Evolutionary conservation across 352 stramenopile species (phyloP).

Genomic region (Pythium utonaiense): DNA sequence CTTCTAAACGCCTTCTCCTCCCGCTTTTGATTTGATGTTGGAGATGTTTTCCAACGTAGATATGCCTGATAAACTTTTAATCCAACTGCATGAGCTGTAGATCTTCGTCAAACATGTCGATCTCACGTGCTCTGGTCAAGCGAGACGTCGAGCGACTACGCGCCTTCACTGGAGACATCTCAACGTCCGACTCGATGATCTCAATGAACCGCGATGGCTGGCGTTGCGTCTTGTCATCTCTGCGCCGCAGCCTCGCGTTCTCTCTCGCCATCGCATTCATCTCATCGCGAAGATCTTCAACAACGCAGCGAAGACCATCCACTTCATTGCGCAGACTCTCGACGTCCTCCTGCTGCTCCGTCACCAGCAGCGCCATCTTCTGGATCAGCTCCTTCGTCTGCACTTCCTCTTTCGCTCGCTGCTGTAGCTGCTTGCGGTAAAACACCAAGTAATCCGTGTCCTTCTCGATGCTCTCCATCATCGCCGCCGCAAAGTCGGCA

Average conservation of each 20-base stretch:
- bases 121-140: not conserved
- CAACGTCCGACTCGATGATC: not conserved
- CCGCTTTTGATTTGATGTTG: not conserved
- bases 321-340: conserved; percentile 12
- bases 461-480: conserved; percentile 9
- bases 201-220: not conserved
- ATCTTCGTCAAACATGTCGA: conserved; percentile 23
- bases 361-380: conserved; percentile 18
- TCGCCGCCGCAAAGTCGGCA: conserved; percentile 12
- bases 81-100: conserved; percentile 16
- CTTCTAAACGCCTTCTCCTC: conserved; percentile 33
- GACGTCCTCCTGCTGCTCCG: conserved; percentile 22
- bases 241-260: not conserved
- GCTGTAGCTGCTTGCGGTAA: not conserved
- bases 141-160: not conserved
- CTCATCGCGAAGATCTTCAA: conserved; percentile 1
- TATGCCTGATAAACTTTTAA: conserved; percentile 6
- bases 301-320: not conserved
- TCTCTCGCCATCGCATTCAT: not conserved
- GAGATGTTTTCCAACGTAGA: not conserved
- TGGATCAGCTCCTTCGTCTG: conserved; percentile 14
- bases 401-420: conserved; percentile 8
- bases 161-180: not conserved
- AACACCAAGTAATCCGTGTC: conserved; percentile 16
- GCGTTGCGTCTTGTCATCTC: not conserved